These are phyloP conservation scores for Coemansia sp. DNA, from an alignment of 192 early-diverging fungal genomes.

Conservation along the genomic window DNA sequence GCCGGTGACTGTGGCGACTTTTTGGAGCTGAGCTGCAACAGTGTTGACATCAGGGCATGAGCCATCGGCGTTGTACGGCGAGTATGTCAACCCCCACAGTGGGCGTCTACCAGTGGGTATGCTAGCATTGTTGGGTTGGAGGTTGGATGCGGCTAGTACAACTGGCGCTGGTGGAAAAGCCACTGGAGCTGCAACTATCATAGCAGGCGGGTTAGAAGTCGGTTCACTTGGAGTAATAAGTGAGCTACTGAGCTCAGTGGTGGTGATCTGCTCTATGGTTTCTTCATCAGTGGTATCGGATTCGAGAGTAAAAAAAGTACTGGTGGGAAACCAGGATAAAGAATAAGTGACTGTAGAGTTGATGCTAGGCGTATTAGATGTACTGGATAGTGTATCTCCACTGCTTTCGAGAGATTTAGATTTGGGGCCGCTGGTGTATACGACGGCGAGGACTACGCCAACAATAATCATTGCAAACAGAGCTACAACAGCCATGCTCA, in stretches of 20 bases:
- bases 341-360: neutral
- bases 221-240: neutral
- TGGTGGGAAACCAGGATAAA: neutral
- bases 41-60: constrained; percentile 38
- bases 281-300: neutral
- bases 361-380: neutral
- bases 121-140: neutral
- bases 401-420: neutral
- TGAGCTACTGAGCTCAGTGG: neutral
- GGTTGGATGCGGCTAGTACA: neutral
- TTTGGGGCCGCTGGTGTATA: neutral
- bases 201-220: neutral
- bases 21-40: constrained; percentile 31
- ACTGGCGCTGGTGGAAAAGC: neutral
- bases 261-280: neutral
- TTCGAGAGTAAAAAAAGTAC: neutral
- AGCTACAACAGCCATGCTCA: neutral
- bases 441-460: constrained; percentile 3
- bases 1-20: constrained; percentile 22
- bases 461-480: constrained; percentile 1
- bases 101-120: neutral
- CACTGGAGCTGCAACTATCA: neutral
- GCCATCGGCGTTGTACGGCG: constrained; percentile 49
- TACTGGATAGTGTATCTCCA: neutral
- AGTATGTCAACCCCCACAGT: constrained; percentile 50